Conservation (phyloP, 805 yeast genomes). For the Metschnikowia picachoensis region DNA sequence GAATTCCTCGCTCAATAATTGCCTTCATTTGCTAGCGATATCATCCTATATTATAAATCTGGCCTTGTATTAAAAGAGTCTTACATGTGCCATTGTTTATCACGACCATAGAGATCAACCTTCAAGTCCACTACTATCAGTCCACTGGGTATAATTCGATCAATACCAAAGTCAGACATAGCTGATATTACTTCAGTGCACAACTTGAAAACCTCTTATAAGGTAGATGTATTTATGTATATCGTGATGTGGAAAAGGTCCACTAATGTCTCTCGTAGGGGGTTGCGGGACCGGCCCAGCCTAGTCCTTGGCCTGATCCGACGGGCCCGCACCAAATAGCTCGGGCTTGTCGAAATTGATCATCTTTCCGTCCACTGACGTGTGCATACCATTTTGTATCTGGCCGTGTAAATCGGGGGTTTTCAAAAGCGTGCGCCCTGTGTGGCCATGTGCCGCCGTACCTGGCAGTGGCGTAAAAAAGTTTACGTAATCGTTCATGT, state of each 20-base stretch:
- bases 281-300: background rate
- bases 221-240: too few relatives aligned
- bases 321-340: conserved; percentile 18
- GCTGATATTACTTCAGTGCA: too few relatives aligned
- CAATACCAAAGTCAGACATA: too few relatives aligned
- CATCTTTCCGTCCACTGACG: conserved; percentile 39
- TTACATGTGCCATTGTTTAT: too few relatives aligned
- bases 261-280: background rate
- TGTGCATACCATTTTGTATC: conserved; percentile 14
- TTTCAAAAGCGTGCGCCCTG: conserved; percentile 24
- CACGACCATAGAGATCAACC: too few relatives aligned
- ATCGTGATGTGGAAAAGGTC: background rate
- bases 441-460: conserved; percentile 41
- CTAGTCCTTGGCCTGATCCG: conserved; percentile 16
- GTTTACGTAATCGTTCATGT: conserved; percentile 79
- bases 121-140: too few relatives aligned
- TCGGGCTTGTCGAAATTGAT: conserved; percentile 40
- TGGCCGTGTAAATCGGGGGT: conserved; percentile 41
- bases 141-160: too few relatives aligned
- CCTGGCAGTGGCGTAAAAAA: conserved; percentile 71
- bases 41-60: too few relatives aligned
- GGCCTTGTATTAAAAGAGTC: too few relatives aligned
- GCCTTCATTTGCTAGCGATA: too few relatives aligned
- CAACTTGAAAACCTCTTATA: too few relatives aligned
- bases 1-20: too few relatives aligned